Conservation (phyloP, 306 rosid genomes). For the Pterocarpus santalinus region DNA sequence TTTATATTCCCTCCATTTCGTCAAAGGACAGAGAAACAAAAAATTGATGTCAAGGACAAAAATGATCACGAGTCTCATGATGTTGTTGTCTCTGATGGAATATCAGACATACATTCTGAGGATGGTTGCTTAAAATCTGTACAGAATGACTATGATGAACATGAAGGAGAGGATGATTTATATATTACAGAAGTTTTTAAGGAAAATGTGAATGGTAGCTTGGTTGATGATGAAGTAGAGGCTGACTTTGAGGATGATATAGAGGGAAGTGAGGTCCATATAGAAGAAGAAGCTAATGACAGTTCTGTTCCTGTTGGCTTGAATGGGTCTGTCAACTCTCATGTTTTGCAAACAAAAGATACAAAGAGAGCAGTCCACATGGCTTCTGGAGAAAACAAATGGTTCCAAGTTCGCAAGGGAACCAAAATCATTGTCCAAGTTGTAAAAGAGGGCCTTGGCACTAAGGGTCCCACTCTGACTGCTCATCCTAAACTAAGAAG, state of each 20-base stretch:
- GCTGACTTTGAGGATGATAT: conserved; percentile 74
- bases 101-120: conserved; percentile 56
- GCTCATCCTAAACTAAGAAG: conserved; percentile 89
- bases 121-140: conserved; percentile 57
- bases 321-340: conserved; percentile 64
- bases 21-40: conserved; percentile 60
- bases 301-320: conserved; percentile 49
- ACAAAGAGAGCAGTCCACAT: conserved; percentile 50
- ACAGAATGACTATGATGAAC: conserved; percentile 67
- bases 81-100: conserved; percentile 50
- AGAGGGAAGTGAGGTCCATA: conserved; percentile 66
- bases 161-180: conserved; percentile 79
- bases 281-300: conserved; percentile 56
- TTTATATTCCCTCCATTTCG: conserved; percentile 92
- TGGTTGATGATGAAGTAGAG: conserved; percentile 68
- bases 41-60: conserved; percentile 52
- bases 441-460: conserved; percentile 93
- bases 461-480: conserved; percentile 89
- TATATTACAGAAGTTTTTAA: conserved; percentile 72
- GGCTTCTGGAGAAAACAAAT: conserved; percentile 62
- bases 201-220: conserved; percentile 65
- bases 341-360: conserved; percentile 59
- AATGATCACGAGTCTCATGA: conserved; percentile 50
- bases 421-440: conserved; percentile 96
- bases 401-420: conserved; percentile 85